These are phyloP conservation scores for Penicillium fuscoglaucum DNA, from an alignment of 2,329 filamentous ascomycete species.

Conservation along the genomic window DNA sequence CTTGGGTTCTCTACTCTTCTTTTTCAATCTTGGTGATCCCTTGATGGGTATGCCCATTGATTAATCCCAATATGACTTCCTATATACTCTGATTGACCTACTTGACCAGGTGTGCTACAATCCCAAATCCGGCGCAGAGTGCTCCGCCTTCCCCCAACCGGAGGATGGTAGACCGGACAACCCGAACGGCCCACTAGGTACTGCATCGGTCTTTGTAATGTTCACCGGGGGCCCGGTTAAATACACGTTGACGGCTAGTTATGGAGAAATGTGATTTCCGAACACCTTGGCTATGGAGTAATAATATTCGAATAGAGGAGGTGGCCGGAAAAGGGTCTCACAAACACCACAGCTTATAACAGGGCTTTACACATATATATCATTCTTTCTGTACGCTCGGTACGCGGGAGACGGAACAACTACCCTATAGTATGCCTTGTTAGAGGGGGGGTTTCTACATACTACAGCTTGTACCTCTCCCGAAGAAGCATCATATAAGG, in stretches of 20 bases:
- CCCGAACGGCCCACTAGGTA: conserved; percentile 22
- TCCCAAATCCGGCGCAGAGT: conserved; percentile 33
- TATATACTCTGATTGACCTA: not conserved
- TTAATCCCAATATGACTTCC: too few species aligned
- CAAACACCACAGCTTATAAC: not conserved
- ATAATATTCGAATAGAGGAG: too few species aligned
- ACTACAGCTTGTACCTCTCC: not conserved
- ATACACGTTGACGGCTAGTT: conserved; percentile 21
- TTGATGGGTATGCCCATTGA: too few species aligned
- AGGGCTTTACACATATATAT: not conserved
- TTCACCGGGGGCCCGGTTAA: conserved; percentile 30
- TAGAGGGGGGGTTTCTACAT: too few species aligned
- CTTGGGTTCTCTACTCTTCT: not conserved
- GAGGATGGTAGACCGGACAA: conserved; percentile 31
- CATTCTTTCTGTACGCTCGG: too few species aligned
- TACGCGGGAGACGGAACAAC: too few species aligned
- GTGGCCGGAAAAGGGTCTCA: not conserved
- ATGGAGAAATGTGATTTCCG: not conserved
- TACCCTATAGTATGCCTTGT: too few species aligned
- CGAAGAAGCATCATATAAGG: not conserved
- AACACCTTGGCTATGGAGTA: not conserved
- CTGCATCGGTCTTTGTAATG: conserved; percentile 18
- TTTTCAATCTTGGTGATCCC: not conserved
- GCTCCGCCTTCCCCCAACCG: conserved; percentile 33
- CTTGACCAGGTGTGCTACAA: not conserved